Evolutionary conservation across 768 basidiomycete genomes (phyloP).

Genomic region (Cystofilobasidium ferigula): DNA sequence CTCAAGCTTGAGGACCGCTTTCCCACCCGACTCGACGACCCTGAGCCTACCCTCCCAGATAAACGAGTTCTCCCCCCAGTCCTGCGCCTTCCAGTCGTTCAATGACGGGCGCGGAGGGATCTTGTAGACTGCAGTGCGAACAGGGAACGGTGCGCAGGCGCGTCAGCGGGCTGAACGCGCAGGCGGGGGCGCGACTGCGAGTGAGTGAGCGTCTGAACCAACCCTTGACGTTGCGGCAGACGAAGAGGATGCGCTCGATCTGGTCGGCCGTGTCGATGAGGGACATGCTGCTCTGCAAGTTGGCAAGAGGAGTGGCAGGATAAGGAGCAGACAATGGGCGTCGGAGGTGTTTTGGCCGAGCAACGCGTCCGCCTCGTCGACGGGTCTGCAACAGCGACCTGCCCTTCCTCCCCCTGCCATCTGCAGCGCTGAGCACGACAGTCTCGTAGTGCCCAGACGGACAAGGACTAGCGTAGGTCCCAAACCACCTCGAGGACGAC

Average conservation of each 20-base stretch:
- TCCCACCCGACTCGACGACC: conserved; percentile 63
- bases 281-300: conserved; percentile 7
- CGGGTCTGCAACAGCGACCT: too few relatives aligned
- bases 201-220: conserved; percentile 23
- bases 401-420: too few relatives aligned
- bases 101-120: conserved; percentile 76
- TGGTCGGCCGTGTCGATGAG: conserved; percentile 46
- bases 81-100: conserved; percentile 73
- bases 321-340: too few relatives aligned
- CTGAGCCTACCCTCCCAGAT: conserved; percentile 87
- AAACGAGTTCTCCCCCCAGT: conserved; percentile 82
- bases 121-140: conserved; percentile 61
- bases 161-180: too few relatives aligned
- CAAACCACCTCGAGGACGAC: too few relatives aligned
- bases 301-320: too few relatives aligned
- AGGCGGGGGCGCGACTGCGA: too few relatives aligned
- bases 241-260: conserved; percentile 78
- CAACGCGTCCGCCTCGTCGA: too few relatives aligned
- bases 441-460: too few relatives aligned
- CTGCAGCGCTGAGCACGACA: too few relatives aligned
- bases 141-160: background rate
- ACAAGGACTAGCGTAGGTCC: too few relatives aligned
- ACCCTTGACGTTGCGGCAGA: conserved; percentile 87
- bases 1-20: conserved; percentile 65
- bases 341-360: background rate